Conservation (phyloP, 2,329 filamentous ascomycete species). For the Emergomyces orientalis region DNA sequence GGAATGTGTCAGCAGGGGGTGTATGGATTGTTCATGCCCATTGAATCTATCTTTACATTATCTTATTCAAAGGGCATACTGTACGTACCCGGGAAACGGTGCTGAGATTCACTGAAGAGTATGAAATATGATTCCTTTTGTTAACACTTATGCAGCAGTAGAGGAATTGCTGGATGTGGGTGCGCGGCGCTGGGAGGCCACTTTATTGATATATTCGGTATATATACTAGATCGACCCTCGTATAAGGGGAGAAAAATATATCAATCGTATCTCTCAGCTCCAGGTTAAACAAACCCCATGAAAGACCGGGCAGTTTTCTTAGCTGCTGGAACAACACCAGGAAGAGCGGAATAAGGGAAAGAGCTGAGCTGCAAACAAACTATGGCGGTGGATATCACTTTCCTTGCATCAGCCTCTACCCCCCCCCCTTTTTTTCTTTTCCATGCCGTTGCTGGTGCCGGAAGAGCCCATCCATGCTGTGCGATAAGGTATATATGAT, state of each 20-base stretch:
- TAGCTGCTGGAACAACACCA: no score
- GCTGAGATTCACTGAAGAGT: neutral
- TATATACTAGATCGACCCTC: neutral
- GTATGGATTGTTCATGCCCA: neutral
- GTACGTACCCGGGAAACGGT: neutral
- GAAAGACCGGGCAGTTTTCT: no score
- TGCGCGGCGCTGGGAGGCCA: no score
- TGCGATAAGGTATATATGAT: no score
- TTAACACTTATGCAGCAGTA: no score
- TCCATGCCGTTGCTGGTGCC: neutral
- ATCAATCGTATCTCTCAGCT: no score
- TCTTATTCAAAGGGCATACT: neutral
- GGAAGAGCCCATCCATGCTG: neutral
- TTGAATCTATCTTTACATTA: neutral
- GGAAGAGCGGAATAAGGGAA: neutral
- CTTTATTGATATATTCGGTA: neutral
- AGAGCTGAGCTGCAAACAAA: no score
- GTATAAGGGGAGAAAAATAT: neutral
- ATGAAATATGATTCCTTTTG: no score
- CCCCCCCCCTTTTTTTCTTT: neutral
- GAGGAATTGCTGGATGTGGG: neutral
- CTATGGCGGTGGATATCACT: no score
- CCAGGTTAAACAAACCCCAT: no score
- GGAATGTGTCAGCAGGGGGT: neutral
- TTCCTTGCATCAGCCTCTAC: no score